A percentile compares a stretch with the other conserved stretches of the same genome.
phyloP scores from a whole-genome alignment of 163 green algal species.

The Chloroidium sp. region DNA sequence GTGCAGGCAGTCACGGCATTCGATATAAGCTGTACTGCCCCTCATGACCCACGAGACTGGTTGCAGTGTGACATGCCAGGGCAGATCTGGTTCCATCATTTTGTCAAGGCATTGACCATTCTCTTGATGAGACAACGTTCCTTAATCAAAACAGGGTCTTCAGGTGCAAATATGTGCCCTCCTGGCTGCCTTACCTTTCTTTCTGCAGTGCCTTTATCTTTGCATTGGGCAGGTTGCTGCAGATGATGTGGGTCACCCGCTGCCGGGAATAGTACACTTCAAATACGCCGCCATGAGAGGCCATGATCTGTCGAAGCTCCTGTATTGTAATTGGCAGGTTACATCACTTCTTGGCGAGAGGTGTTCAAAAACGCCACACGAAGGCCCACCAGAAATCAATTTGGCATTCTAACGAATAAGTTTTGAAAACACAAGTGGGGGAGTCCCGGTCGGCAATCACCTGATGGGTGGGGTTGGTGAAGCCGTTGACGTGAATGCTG shows the following conservation, averaged over 20 bases:
- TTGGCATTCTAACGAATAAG: too few relatives aligned
- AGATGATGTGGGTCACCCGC: slow-evolving; percentile 81
- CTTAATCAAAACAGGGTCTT: too few relatives aligned
- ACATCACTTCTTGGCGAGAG: not conserved
- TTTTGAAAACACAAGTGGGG: not conserved
- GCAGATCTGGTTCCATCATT: too few relatives aligned
- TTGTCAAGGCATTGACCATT: too few relatives aligned
- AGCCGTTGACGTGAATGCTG: slow-evolving; percentile 79
- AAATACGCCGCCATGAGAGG: slow-evolving; percentile 71
- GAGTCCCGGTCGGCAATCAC: slow-evolving; percentile 9
- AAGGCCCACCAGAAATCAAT: too few relatives aligned
- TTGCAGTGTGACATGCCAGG: too few relatives aligned
- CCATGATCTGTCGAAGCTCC: slow-evolving; percentile 85
- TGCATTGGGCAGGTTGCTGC: slow-evolving; percentile 74
- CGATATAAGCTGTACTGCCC: too few relatives aligned
- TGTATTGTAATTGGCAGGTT: slow-evolving; percentile 10
- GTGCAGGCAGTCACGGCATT: too few relatives aligned
- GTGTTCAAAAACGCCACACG: too few relatives aligned
- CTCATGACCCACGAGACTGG: too few relatives aligned
- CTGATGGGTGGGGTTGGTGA: slow-evolving; percentile 58
- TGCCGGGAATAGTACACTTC: slow-evolving; percentile 62
- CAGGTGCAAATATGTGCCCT: too few relatives aligned
- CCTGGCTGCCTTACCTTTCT: slow-evolving; percentile 10
- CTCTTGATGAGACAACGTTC: too few relatives aligned
- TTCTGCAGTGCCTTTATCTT: slow-evolving; percentile 60